These are phyloP conservation scores for Lodderomyces theae DNA, from an alignment of 1,139 yeast genomes.

Conservation along the genomic window DNA sequence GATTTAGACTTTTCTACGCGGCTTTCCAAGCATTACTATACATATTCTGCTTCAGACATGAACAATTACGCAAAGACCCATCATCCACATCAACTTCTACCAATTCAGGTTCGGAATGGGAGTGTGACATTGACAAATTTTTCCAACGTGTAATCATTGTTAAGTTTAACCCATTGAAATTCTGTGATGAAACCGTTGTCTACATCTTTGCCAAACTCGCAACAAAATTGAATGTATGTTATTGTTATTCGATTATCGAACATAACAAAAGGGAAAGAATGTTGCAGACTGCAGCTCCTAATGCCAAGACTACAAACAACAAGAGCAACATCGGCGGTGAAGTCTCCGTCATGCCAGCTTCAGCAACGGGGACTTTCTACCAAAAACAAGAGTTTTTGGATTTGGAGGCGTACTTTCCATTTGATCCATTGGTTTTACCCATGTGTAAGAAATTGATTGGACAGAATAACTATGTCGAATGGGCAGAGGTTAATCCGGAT, in stretches of 20 bases:
- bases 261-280: constrained; percentile 74
- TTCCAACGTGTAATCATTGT: constrained; percentile 85
- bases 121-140: constrained; percentile 75
- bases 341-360: constrained; percentile 30
- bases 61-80: constrained; percentile 44
- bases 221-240: constrained; percentile 84
- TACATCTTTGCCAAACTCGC: constrained; percentile 91
- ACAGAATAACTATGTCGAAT: constrained; percentile 69
- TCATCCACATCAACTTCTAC: constrained; percentile 10
- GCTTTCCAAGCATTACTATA: constrained; percentile 88
- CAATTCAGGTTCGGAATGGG: constrained; percentile 56
- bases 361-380: constrained; percentile 40
- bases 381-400: constrained; percentile 79
- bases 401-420: constrained; percentile 90
- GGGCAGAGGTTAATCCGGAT: constrained; percentile 56
- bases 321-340: too few species aligned
- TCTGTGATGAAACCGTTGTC: constrained; percentile 92
- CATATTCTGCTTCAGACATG: constrained; percentile 85
- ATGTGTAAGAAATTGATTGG: constrained; percentile 51
- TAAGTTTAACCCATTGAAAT: constrained; percentile 88
- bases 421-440: constrained; percentile 83
- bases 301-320: too few species aligned
- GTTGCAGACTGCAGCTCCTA: constrained; percentile 32
- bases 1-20: constrained; percentile 87
- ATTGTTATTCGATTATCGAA: constrained; percentile 90